Evolutionary conservation across 371 early-diverging fungal genomes (phyloP).

Genomic region (Mortierella sp.): DNA sequence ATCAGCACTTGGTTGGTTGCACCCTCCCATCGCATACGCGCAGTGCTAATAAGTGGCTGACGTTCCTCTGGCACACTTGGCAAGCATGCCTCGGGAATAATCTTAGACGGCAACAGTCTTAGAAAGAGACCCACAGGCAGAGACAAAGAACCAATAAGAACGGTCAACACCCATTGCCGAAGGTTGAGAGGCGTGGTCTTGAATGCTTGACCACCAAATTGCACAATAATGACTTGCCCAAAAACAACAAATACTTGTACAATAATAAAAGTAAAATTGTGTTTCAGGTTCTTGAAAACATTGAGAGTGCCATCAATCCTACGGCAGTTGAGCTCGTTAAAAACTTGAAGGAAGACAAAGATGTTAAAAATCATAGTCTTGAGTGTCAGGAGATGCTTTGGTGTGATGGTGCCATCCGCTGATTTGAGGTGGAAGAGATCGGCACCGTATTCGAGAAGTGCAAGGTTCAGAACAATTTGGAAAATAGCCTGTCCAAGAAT

Average conservation of each 20-base stretch:
- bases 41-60: slow-evolving; percentile 64
- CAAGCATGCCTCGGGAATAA: slow-evolving; percentile 32
- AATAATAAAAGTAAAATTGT: slow-evolving; percentile 83
- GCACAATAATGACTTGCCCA: slow-evolving; percentile 86
- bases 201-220: slow-evolving; percentile 93
- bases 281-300: slow-evolving; percentile 83
- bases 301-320: slow-evolving; percentile 84
- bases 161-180: slow-evolving; percentile 85
- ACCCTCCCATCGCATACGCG: slow-evolving; percentile 72
- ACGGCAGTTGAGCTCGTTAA: slow-evolving; percentile 91
- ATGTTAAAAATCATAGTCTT: slow-evolving; percentile 94
- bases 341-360: slow-evolving; percentile 96
- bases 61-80: slow-evolving; percentile 59
- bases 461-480: slow-evolving; percentile 80
- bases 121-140: slow-evolving; percentile 85
- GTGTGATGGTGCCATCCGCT: slow-evolving; percentile 46
- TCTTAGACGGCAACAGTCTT: slow-evolving; percentile 74
- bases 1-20: slow-evolving; percentile 64
- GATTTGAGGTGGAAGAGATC: slow-evolving; percentile 73
- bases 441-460: slow-evolving; percentile 71
- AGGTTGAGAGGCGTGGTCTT: slow-evolving; percentile 78
- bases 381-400: slow-evolving; percentile 60
- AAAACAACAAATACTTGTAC: slow-evolving; percentile 79
- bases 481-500: slow-evolving; percentile 90
- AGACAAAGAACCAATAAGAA: slow-evolving; percentile 84